Conservation (phyloP, 2,329 filamentous ascomycete genomes). For the Cercospora beticola region DNA sequence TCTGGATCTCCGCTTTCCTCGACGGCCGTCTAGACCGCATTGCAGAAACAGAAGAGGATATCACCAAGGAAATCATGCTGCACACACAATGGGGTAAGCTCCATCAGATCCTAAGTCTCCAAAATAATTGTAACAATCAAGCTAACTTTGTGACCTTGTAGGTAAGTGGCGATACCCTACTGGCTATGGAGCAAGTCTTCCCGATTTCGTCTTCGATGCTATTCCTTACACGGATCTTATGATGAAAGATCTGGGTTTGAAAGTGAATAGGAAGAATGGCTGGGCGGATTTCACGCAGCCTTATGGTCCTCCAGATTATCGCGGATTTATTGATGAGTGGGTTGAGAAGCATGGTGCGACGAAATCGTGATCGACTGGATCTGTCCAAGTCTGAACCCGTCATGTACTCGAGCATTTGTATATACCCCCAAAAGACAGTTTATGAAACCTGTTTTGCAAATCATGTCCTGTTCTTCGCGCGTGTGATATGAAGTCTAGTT, state of each 20-base stretch:
- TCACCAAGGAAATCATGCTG: constrained; percentile 53
- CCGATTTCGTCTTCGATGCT: constrained; percentile 74
- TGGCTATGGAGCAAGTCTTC: constrained; percentile 62
- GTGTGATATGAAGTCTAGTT: too few relatives aligned
- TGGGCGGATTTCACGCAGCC: constrained; percentile 55
- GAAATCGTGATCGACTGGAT: constrained; percentile 8
- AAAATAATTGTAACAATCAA: neutral
- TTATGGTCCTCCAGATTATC: constrained; percentile 62
- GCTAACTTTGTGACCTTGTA: neutral
- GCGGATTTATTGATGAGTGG: constrained; percentile 56
- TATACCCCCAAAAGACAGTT: neutral
- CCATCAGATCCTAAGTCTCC: neutral
- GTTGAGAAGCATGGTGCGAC: constrained; percentile 15
- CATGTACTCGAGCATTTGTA: neutral
- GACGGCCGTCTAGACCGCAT: constrained; percentile 48
- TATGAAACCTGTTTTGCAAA: neutral
- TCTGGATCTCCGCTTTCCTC: constrained; percentile 63
- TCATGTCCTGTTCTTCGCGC: neutral
- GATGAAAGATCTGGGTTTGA: constrained; percentile 63
- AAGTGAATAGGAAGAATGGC: constrained; percentile 55
- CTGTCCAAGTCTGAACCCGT: neutral
- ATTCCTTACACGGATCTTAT: constrained; percentile 72
- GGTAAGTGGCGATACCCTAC: constrained; percentile 64
- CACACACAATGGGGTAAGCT: constrained; percentile 62
- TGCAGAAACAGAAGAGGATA: constrained; percentile 38